phyloP scores from a whole-genome alignment of 176 grass and related monocot genomes.

The Avena eriantha region DNA sequence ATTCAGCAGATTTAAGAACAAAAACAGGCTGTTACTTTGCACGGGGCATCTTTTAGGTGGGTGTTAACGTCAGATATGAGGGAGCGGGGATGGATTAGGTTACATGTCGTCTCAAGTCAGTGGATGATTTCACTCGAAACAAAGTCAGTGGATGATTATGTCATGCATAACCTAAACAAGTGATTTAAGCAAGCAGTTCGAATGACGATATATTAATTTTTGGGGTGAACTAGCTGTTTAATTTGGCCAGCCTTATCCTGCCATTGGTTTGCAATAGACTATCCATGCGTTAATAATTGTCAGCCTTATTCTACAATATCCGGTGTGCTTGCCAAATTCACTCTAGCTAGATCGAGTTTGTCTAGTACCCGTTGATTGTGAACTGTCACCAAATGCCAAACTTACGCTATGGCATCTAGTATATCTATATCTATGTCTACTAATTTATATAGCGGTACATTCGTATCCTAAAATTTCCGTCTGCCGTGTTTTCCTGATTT shows the following conservation, averaged over 20 bases:
- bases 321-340: not conserved
- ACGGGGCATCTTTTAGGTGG: slow-evolving; percentile 39
- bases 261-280: slow-evolving; percentile 16
- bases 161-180: slow-evolving; percentile 39
- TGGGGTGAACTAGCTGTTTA: not conserved
- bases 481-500: too few species aligned
- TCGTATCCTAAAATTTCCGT: too few species aligned
- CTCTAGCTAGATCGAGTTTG: not conserved
- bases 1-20: not conserved
- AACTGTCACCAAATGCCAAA: slow-evolving; percentile 22
- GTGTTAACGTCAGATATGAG: slow-evolving; percentile 3
- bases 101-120: not conserved
- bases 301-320: not conserved
- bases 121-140: not conserved
- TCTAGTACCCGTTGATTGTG: slow-evolving; percentile 10
- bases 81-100: slow-evolving; percentile 41
- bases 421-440: too few species aligned
- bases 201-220: not conserved
- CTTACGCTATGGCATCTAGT: too few species aligned
- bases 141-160: slow-evolving; percentile 27
- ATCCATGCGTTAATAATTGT: slow-evolving; percentile 1
- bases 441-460: too few species aligned
- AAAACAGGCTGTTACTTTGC: not conserved
- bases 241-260: slow-evolving; percentile 29
- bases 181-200: slow-evolving; percentile 13